Conservation (phyloP, 768 basidiomycete genomes). For the Suillus discolor region DNA sequence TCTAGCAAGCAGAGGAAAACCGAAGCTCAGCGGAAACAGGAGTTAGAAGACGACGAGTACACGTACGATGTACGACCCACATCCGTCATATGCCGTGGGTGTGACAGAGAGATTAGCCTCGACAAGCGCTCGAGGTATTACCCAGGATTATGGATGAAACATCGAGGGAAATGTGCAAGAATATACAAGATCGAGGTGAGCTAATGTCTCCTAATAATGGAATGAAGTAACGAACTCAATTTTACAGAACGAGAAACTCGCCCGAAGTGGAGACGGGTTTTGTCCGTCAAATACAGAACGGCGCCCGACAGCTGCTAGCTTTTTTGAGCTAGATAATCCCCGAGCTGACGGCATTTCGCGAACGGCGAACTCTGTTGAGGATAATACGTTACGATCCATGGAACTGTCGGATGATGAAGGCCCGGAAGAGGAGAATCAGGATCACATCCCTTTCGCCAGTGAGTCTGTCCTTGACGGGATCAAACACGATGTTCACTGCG, state of each 20-base stretch:
- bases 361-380: constrained; percentile 4
- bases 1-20: constrained; percentile 33
- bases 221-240: constrained; percentile 15
- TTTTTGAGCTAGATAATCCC: constrained; percentile 4
- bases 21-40: constrained; percentile 26
- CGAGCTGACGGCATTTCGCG: constrained; percentile 1
- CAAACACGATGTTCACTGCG: constrained; percentile 1
- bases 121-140: constrained; percentile 38
- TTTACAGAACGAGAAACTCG: constrained; percentile 19
- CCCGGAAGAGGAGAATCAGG: constrained; percentile 16
- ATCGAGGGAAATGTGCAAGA: constrained; percentile 30
- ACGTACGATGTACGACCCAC: constrained; percentile 23
- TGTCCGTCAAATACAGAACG: constrained; percentile 3
- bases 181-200: constrained; percentile 31
- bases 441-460: constrained; percentile 28
- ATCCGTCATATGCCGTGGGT: constrained; percentile 33
- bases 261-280: neutral
- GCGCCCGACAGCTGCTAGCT: constrained; percentile 6
- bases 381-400: constrained; percentile 3
- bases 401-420: constrained; percentile 20
- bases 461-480: constrained; percentile 19
- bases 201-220: neutral
- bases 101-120: constrained; percentile 33
- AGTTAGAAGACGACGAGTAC: constrained; percentile 34
- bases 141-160: constrained; percentile 38